phyloP scores from a whole-genome alignment of 2,329 filamentous ascomycete species.

The Pestalotiopsis sp. region DNA sequence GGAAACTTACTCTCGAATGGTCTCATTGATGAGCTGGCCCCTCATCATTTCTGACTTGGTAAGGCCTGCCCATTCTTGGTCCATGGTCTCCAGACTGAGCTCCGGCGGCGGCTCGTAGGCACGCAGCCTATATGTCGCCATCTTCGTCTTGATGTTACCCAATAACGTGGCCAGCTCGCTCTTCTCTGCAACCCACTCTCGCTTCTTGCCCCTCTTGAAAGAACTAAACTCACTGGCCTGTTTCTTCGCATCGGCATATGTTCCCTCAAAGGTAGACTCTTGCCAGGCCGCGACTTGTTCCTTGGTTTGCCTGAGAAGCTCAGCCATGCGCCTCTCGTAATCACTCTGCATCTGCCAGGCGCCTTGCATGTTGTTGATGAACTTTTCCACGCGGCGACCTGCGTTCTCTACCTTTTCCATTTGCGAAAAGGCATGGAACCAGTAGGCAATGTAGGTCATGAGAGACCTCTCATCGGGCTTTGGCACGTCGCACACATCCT shows the following conservation, averaged over 20 bases:
- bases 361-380: slow-evolving; percentile 97
- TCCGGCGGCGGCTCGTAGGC: slow-evolving; percentile 90
- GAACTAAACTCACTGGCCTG: slow-evolving; percentile 80
- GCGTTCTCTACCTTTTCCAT: slow-evolving; percentile 99
- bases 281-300: slow-evolving; percentile 78
- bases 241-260: slow-evolving; percentile 88
- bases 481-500: slow-evolving; percentile 95
- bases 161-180: slow-evolving; percentile 90
- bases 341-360: slow-evolving; percentile 99
- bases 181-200: slow-evolving; percentile 97
- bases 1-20: slow-evolving; percentile 79
- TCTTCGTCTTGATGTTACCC: slow-evolving; percentile 98
- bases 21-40: slow-evolving; percentile 96
- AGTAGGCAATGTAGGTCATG: slow-evolving; percentile 99
- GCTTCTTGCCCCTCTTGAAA: slow-evolving; percentile 92
- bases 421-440: slow-evolving; percentile 99
- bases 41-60: slow-evolving; percentile 84
- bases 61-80: slow-evolving; percentile 78
- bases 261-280: slow-evolving; percentile 82
- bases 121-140: slow-evolving; percentile 89
- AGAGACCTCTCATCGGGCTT: slow-evolving; percentile 95
- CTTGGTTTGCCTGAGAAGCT: slow-evolving; percentile 74
- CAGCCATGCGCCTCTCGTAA: slow-evolving; percentile 89
- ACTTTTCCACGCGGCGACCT: slow-evolving; percentile 94
- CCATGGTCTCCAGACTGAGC: slow-evolving; percentile 79